A percentile compares a stretch with the other conserved stretches of the same genome.
These are phyloP conservation scores for Diplotaxis tenuifolia DNA, from an alignment of 345 rosid genomes.

Conservation along the genomic window DNA sequence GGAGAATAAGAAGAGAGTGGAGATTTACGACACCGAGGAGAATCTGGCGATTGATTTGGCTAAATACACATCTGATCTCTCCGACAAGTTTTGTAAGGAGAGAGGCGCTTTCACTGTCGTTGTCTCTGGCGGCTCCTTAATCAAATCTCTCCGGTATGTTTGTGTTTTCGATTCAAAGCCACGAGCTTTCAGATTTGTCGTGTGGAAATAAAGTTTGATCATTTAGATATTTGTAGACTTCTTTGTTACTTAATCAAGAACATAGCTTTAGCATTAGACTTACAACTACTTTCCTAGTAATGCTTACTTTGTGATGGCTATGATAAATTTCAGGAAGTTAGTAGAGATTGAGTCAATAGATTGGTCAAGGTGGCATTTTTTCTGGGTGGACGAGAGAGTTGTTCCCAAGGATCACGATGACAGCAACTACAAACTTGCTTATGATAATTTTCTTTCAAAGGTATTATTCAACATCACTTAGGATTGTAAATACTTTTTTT, in stretches of 20 bases:
- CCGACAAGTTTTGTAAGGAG: slow-evolving; percentile 59
- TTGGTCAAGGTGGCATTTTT: slow-evolving; percentile 90
- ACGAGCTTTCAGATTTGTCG: not conserved
- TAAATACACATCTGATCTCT: slow-evolving; percentile 62
- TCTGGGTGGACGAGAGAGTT: slow-evolving; percentile 94
- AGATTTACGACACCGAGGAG: slow-evolving; percentile 61
- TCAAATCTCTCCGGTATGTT: slow-evolving; percentile 60
- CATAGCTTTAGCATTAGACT: not conserved
- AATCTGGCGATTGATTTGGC: slow-evolving; percentile 60
- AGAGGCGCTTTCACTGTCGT: slow-evolving; percentile 76
- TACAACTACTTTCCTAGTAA: not conserved
- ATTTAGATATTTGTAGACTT: not conserved
- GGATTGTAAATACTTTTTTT: too few relatives aligned
- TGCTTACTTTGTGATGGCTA: not conserved
- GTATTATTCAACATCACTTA: slow-evolving; percentile 39
- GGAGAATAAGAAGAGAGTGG: slow-evolving; percentile 41
- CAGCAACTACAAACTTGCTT: slow-evolving; percentile 85
- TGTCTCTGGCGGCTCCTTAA: slow-evolving; percentile 78
- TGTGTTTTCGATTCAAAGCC: not conserved
- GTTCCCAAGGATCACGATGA: slow-evolving; percentile 85
- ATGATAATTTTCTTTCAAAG: slow-evolving; percentile 65
- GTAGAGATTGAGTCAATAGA: slow-evolving; percentile 63
- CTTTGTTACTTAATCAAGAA: not conserved
- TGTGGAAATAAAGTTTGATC: not conserved
- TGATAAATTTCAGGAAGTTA: slow-evolving; percentile 51